Base-by-base conservation (phyloP, 1,139 yeast genomes). In the Geotrichum cucujoidarum region DNA sequence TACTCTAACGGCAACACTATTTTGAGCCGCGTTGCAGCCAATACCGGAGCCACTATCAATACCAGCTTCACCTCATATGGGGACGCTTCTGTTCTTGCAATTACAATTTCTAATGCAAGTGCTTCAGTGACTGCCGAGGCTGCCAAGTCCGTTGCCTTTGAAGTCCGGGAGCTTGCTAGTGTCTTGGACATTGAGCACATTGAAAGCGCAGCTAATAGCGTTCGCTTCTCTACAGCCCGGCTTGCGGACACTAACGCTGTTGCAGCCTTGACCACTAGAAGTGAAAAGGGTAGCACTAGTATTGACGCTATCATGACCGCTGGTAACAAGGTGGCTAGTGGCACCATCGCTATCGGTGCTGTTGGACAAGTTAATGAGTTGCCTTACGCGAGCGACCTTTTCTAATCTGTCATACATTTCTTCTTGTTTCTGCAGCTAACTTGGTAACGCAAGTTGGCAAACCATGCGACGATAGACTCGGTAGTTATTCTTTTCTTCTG, bases 361-460 rank as follows among this genome's bases (percentile, higher is more conserved):
- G 83, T 88, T 57, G 99, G 99, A 72, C 83, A 89, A 69, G 81
- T 85, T 56, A 83, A 83, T 66, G 81, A 79, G 60, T 80, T 92
- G 71, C 97, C 98, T 64, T 86, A 76, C 72, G 84, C 85, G 64
- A 89, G 84, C 69, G 97, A 92, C 74, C 83, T 92, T 71, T 86
- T 66, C 47, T 66, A 63, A 56, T 24, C 27, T 24, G 10, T 24
- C 8, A 24, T 6, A 24, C 27, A 6, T 24, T 6, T 6, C 27
- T 24, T 24, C n/a, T n/a, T n/a, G n/a, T n/a, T n/a, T n/a, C n/a
- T n/a, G n/a, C n/a, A n/a, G n/a, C n/a, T n/a, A n/a, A n/a, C n/a
- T n/a, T n/a, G n/a, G n/a, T n/a, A n/a, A n/a, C n/a, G n/a, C n/a
- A n/a, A 10, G 27, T 10, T 24, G 27, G 27, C 10, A 24, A 10